Evolutionary conservation across 2,329 filamentous ascomycete genomes (phyloP).

Genomic region (Diaporthe sp.): DNA sequence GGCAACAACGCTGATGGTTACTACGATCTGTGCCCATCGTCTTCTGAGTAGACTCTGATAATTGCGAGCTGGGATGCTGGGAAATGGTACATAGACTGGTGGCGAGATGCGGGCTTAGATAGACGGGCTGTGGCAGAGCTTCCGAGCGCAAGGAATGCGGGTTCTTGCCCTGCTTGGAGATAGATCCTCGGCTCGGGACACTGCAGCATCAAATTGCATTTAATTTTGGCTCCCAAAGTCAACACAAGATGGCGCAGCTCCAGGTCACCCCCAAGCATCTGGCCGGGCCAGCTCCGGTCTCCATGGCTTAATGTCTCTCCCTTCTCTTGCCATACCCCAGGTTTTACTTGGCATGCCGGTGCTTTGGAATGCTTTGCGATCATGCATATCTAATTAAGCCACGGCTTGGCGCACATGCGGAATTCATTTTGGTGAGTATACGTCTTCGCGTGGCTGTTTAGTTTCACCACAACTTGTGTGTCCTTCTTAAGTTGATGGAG

Average conservation of each 20-base stretch:
- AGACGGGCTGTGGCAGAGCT: neutral
- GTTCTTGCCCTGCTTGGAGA: neutral
- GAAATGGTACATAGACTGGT: neutral
- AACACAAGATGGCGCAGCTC: neutral
- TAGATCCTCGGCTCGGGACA: neutral
- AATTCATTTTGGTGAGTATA: neutral
- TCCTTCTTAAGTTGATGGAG: neutral
- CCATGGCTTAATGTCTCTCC: neutral
- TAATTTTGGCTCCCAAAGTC: too few relatives aligned
- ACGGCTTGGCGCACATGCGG: neutral
- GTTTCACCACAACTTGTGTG: too few relatives aligned
- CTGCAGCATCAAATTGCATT: neutral
- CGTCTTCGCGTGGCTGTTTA: neutral
- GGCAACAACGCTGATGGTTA: slow-evolving; percentile 64
- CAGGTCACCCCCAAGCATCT: neutral
- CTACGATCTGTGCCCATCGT: slow-evolving; percentile 62
- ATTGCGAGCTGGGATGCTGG: too few relatives aligned
- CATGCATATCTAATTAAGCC: slow-evolving; percentile 9
- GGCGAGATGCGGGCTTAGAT: neutral
- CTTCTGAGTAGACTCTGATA: slow-evolving; percentile 46
- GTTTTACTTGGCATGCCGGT: neutral
- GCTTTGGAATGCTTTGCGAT: neutral
- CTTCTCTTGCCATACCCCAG: neutral
- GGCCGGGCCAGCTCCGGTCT: neutral
- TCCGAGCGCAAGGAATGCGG: neutral